These are phyloP conservation scores for Cytospora paraplurivora DNA, from an alignment of 2,329 filamentous ascomycete genomes.

Conservation along the genomic window DNA sequence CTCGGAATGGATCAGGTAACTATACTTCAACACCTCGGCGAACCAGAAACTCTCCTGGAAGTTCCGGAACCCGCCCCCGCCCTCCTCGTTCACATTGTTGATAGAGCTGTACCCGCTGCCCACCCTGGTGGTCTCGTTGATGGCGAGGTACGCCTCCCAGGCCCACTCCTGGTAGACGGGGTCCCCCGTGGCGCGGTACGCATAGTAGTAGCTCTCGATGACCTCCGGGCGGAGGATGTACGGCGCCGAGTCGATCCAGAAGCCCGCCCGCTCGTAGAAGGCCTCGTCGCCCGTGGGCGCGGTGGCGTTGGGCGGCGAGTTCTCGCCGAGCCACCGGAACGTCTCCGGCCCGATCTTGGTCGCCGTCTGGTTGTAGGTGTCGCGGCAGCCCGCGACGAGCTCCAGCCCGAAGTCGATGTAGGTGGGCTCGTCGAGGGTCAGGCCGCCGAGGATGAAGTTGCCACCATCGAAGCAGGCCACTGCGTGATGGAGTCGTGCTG, in stretches of 20 bases:
- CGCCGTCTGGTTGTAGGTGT: conserved; percentile 68
- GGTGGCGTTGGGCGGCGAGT: conserved; percentile 37
- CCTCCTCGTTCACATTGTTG: conserved; percentile 62
- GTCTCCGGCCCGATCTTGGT: conserved; percentile 77
- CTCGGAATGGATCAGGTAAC: conserved; percentile 68
- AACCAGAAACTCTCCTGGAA: conserved; percentile 88
- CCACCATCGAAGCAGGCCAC: conserved; percentile 84
- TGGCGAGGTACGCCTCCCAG: conserved; percentile 74
- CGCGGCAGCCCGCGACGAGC: conserved; percentile 72
- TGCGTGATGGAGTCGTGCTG: conserved; percentile 45
- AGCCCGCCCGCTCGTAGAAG: conserved; percentile 70
- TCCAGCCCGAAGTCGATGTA: conserved; percentile 75
- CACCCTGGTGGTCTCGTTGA: conserved; percentile 64
- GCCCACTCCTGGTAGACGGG: conserved; percentile 79
- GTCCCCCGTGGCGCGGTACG: conserved; percentile 77
- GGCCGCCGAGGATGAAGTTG: conserved; percentile 80
- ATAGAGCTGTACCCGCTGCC: conserved; percentile 70
- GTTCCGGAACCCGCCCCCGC: conserved; percentile 64
- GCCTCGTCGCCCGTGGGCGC: conserved; percentile 49
- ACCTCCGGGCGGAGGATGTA: conserved; percentile 81
- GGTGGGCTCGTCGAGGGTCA: conserved; percentile 63
- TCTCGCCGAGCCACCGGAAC: conserved; percentile 62
- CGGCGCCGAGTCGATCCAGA: conserved; percentile 62
- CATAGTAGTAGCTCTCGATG: conserved; percentile 84
- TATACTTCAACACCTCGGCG: conserved; percentile 85